Evolutionary conservation across 768 basidiomycete species (phyloP).

Genomic region (Phaeotremella skinneri): DNA sequence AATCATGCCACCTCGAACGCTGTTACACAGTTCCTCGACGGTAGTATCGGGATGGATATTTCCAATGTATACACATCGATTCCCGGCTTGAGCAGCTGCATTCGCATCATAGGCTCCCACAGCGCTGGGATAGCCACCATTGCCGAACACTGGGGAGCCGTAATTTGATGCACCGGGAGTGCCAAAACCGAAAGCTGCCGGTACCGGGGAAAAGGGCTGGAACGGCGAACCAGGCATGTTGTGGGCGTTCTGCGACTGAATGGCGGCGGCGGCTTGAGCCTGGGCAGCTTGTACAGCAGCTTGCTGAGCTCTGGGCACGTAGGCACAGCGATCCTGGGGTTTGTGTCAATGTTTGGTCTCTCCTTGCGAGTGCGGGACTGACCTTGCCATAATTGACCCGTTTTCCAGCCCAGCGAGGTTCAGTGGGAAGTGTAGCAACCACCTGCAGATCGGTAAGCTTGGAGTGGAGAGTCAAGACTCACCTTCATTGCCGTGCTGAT

Average conservation of each 20-base stretch:
- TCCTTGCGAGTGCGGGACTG: background rate
- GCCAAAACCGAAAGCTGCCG: slow-evolving; percentile 29
- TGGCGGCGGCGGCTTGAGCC: slow-evolving; percentile 52
- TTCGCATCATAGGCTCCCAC: slow-evolving; percentile 35
- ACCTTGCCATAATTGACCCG: slow-evolving; percentile 94
- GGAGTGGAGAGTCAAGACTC: slow-evolving; percentile 27
- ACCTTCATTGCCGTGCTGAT: slow-evolving; percentile 95
- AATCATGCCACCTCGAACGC: slow-evolving; percentile 91
- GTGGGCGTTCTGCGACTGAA: slow-evolving; percentile 45
- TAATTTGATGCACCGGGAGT: slow-evolving; percentile 27
- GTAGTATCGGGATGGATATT: slow-evolving; percentile 96
- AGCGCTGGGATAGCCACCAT: slow-evolving; percentile 43
- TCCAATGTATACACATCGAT: slow-evolving; percentile 91
- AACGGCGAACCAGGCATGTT: slow-evolving; percentile 48
- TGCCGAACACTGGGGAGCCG: slow-evolving; percentile 49
- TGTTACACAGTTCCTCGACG: slow-evolving; percentile 91
- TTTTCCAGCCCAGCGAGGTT: slow-evolving; percentile 91
- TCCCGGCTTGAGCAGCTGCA: slow-evolving; percentile 61
- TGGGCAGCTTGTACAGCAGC: slow-evolving; percentile 64
- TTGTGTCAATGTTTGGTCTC: slow-evolving; percentile 6
- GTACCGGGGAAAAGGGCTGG: slow-evolving; percentile 46
- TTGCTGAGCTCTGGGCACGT: slow-evolving; percentile 78
- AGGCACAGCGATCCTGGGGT: slow-evolving; percentile 87
- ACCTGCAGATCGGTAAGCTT: slow-evolving; percentile 60
- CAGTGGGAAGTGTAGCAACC: slow-evolving; percentile 85